Evolutionary conservation across 1,139 yeast genomes (phyloP).

Genomic region (Hyphopichia burtonii): DNA sequence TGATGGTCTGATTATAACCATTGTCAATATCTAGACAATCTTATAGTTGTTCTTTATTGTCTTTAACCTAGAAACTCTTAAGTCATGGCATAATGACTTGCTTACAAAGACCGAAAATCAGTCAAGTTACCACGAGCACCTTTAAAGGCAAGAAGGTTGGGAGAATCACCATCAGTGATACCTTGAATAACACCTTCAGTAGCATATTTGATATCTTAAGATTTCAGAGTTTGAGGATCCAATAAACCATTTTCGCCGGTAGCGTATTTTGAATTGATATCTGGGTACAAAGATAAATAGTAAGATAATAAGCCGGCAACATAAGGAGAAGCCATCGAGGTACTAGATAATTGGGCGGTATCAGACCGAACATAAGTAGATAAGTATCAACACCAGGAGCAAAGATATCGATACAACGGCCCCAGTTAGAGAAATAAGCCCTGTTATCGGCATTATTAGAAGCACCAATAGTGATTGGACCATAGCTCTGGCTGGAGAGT

Average conservation of each 20-base stretch:
- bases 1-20: too few relatives aligned
- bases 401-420: slow-evolving; percentile 80
- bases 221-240: slow-evolving; percentile 35
- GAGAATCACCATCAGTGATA: slow-evolving; percentile 41
- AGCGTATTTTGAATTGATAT: slow-evolving; percentile 62
- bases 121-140: slow-evolving; percentile 18
- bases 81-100: neutral
- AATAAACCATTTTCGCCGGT: slow-evolving; percentile 15
- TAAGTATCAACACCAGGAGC: slow-evolving; percentile 79
- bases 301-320: slow-evolving; percentile 88
- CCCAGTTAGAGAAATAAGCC: slow-evolving; percentile 81
- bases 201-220: slow-evolving; percentile 35
- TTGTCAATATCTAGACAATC: too few relatives aligned
- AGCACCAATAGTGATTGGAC: slow-evolving; percentile 82
- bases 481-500: slow-evolving; percentile 78
- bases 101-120: slow-evolving; percentile 4
- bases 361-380: slow-evolving; percentile 88
- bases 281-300: slow-evolving; percentile 90
- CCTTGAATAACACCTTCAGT: slow-evolving; percentile 30
- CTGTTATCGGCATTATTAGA: slow-evolving; percentile 71
- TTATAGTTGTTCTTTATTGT: too few relatives aligned
- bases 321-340: slow-evolving; percentile 99
- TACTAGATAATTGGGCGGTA: slow-evolving; percentile 91
- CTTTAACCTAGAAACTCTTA: too few relatives aligned
- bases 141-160: slow-evolving; percentile 43